A percentile compares a stretch with the other conserved stretches of the same genome.
phyloP scores from a whole-genome alignment of 2,329 filamentous ascomycete species.

The Hymenoscyphus occultus region DNA sequence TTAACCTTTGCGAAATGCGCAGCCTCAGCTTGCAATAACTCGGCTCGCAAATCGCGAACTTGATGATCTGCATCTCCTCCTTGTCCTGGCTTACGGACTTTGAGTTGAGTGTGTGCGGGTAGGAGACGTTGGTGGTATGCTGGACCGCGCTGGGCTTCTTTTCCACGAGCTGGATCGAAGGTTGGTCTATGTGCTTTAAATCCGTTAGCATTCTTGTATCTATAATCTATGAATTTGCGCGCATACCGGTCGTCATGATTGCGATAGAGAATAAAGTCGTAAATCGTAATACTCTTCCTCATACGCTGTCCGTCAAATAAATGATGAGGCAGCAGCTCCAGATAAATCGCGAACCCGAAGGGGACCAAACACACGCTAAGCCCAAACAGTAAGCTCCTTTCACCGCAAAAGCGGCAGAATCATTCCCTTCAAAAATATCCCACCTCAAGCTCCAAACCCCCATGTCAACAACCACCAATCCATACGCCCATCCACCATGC shows the following conservation, averaged over 20 bases:
- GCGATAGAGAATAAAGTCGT: conserved; percentile 5
- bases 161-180: conserved; percentile 92
- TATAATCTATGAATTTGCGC: not conserved
- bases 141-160: conserved; percentile 88
- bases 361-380: not conserved
- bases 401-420: conserved; percentile 15
- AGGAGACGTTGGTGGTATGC: conserved; percentile 96
- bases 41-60: conserved; percentile 78
- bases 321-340: not conserved
- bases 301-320: not conserved
- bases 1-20: conserved; percentile 84
- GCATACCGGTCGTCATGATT: conserved; percentile 50
- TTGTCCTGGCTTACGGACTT: conserved; percentile 85
- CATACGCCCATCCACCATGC: conserved; percentile 55
- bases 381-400: conserved; percentile 10
- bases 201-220: conserved; percentile 19
- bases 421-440: conserved; percentile 17
- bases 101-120: conserved; percentile 89
- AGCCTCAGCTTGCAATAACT: conserved; percentile 85
- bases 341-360: not conserved
- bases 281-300: not conserved
- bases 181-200: conserved; percentile 74
- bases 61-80: conserved; percentile 72
- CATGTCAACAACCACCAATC: not conserved
- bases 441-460: conserved; percentile 1